These are phyloP conservation scores for Lentinula raphanica DNA, from an alignment of 768 basidiomycete species.

Conservation along the genomic window DNA sequence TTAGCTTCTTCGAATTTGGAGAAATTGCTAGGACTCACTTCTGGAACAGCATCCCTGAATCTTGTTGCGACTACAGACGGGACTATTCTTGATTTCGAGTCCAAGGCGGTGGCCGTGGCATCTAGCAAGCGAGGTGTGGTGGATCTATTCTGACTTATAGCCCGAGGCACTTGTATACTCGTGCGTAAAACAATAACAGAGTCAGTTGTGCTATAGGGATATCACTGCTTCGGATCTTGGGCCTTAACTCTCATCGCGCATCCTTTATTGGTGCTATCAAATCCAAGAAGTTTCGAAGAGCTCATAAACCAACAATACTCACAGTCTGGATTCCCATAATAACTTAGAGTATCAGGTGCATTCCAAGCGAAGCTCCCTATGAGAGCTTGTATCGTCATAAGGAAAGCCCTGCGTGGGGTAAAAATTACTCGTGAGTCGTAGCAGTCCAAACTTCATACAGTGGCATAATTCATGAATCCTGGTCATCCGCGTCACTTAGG, in stretches of 20 bases:
- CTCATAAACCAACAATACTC: not conserved
- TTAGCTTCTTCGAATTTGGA: conserved; percentile 40
- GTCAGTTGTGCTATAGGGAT: not conserved
- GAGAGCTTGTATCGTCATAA: not conserved
- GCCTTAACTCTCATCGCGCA: no score
- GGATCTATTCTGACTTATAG: conserved; percentile 5
- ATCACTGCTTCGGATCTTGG: no score
- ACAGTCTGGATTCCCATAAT: not conserved
- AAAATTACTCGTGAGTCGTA: not conserved
- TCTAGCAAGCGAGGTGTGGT: conserved; percentile 23
- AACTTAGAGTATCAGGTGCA: not conserved
- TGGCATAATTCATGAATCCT: not conserved
- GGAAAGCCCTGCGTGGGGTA: not conserved
- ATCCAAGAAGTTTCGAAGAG: not conserved
- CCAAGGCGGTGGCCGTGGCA: conserved; percentile 36
- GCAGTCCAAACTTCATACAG: no score
- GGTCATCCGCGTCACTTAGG: not conserved
- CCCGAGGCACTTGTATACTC: no score
- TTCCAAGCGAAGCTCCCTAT: not conserved
- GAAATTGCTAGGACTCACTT: conserved; percentile 31
- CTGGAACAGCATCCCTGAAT: conserved; percentile 15
- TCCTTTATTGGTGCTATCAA: no score
- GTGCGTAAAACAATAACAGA: no score
- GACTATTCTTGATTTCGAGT: conserved; percentile 32
- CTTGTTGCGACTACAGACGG: conserved; percentile 33